These are phyloP conservation scores for Nicotiana knightiana DNA, from an alignment of 257 asterid species.

Conservation along the genomic window DNA sequence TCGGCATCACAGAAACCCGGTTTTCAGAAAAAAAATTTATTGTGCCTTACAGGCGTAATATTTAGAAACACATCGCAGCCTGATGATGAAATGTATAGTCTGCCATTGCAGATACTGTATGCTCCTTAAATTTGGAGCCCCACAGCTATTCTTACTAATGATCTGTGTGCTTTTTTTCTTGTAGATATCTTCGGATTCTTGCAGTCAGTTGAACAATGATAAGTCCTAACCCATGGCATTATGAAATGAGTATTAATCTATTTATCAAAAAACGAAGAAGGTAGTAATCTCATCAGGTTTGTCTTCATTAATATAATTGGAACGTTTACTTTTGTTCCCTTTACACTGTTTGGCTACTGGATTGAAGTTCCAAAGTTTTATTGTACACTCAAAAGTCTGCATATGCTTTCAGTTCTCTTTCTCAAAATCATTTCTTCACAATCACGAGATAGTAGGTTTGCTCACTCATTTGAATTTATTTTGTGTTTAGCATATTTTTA, in stretches of 20 bases:
- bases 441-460: too few relatives aligned
- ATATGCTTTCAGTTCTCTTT: too few relatives aligned
- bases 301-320: too few relatives aligned
- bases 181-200: not conserved
- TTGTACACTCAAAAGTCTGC: too few relatives aligned
- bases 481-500: too few relatives aligned
- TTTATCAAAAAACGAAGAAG: not conserved
- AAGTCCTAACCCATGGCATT: not conserved
- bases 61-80: not conserved
- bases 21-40: slow-evolving; percentile 20
- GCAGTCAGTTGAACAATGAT: not conserved
- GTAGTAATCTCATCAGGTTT: too few relatives aligned
- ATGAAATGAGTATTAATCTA: not conserved
- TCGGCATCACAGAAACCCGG: too few relatives aligned
- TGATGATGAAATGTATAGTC: not conserved
- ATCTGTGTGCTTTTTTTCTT: not conserved
- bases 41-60: not conserved
- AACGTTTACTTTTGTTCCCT: too few relatives aligned
- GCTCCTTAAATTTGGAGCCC: not conserved
- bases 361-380: too few relatives aligned
- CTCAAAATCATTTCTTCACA: too few relatives aligned
- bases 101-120: not conserved
- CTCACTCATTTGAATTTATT: too few relatives aligned
- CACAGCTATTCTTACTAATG: not conserved
- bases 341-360: too few relatives aligned